phyloP scores from a whole-genome alignment of 116 monocot genomes.

The Dioscorea cayenensis region DNA sequence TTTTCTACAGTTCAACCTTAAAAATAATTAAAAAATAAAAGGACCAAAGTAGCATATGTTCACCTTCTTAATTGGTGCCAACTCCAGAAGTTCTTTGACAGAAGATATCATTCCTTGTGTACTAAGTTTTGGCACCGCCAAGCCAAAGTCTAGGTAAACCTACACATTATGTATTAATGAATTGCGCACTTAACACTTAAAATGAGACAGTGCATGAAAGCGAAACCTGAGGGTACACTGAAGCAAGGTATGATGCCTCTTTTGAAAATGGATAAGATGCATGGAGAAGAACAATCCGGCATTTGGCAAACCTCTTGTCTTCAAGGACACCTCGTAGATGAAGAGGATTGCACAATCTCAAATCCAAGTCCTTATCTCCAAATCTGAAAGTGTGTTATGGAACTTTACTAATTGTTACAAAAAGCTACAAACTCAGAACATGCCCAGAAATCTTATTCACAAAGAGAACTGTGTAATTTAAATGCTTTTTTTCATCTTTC shows the following conservation, averaged over 20 bases:
- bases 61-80: slow-evolving; percentile 93
- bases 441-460: background rate
- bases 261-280: slow-evolving; percentile 97
- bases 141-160: slow-evolving; percentile 99
- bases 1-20: no score
- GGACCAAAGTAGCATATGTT: background rate
- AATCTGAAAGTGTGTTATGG: slow-evolving; percentile 41
- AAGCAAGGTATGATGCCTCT: slow-evolving; percentile 99
- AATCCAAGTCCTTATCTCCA: slow-evolving; percentile 95
- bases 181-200: background rate
- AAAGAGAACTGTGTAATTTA: no score
- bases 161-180: slow-evolving; percentile 14
- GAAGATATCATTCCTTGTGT: slow-evolving; percentile 91
- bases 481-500: no score
- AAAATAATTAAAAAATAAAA: no score
- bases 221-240: slow-evolving; percentile 86
- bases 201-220: background rate
- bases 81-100: slow-evolving; percentile 86
- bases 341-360: slow-evolving; percentile 79
- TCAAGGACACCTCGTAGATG: slow-evolving; percentile 83
- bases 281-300: slow-evolving; percentile 85
- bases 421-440: background rate
- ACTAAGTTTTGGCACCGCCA: slow-evolving; percentile 96
- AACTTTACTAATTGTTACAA: background rate
- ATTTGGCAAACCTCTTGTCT: slow-evolving; percentile 71